Base-by-base conservation (phyloP, 179 eudicot genomes). In the Camellia oleifera region DNA sequence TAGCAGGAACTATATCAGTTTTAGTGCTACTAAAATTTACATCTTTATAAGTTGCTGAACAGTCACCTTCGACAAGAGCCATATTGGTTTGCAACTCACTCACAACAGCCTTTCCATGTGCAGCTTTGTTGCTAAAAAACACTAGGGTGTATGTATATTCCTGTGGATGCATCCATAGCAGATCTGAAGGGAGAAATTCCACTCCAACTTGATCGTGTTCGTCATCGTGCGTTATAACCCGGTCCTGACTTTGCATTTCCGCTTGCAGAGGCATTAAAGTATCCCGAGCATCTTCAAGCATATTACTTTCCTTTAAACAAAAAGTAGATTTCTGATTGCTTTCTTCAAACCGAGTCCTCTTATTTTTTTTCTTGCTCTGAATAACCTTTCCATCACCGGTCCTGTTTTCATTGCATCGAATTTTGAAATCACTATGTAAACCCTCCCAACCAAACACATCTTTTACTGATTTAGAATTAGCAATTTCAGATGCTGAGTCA, bases 321-420 rank as follows among this genome's bases (percentile, higher is more conserved):
- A 17, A 46, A 17, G 71, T 11, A 40, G 74, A 69, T 17, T 46
- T 69, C 10, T 45, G 7, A 46, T 15, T 48, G n/a, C 11, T 2
- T 69, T 69, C 72, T 56, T 56, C 66, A 42, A 44, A 26, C 18
- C 20, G 67, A 69, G 75, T 23, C 64, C 9, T 42, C 66, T 69
- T 78, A 42, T 54, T 26, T 78, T 57, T 42, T 53, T 58, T 69
- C 75, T 69, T 78, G n/a, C 32, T 60, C 32, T 69, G 72, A 70
- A 50, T 64, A 72, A 77, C 62, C 69, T 62, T 53, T 77, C 67
- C 50, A 44, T 72, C 48, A 44, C 65, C 48, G 3, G 18, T 11
- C 73, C 40, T 61, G 63, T 63, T 77, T 64, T 64, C 61, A 42
- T 18, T 48, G 12, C 12, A 63, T 17, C 45, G 81, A 44, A 50